phyloP scores from a whole-genome alignment of 2,329 filamentous ascomycete species.

The Cercospora canescens region DNA sequence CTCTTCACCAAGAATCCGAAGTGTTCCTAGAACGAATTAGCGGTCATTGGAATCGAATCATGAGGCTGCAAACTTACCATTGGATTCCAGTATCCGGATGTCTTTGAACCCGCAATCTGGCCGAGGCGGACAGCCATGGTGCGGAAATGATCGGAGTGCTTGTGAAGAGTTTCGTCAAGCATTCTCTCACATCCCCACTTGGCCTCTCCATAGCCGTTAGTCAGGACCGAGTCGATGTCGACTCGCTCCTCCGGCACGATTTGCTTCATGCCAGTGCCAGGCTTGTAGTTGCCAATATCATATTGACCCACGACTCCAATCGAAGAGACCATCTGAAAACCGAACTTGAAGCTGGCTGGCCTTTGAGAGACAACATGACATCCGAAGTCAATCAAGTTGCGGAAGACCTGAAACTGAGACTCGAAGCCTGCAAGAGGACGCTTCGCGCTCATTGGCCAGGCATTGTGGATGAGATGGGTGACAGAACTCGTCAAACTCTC shows the following conservation, averaged over 20 bases:
- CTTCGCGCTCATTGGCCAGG: conserved; percentile 58
- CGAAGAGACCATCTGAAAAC: conserved; percentile 46
- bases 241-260: conserved; percentile 48
- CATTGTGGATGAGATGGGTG: conserved; percentile 57
- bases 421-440: conserved; percentile 52
- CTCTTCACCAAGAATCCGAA: conserved; percentile 54
- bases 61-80: conserved; percentile 29
- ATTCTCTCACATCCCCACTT: conserved; percentile 55
- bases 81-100: conserved; percentile 57
- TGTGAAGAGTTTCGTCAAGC: conserved; percentile 50
- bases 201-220: conserved; percentile 54
- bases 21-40: conserved; percentile 38
- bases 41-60: neutral
- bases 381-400: conserved; percentile 52
- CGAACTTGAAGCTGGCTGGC: conserved; percentile 24
- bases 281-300: conserved; percentile 18
- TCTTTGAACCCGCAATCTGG: conserved; percentile 55
- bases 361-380: conserved; percentile 30
- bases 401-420: conserved; percentile 52
- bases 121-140: conserved; percentile 49
- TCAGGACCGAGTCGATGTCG: conserved; percentile 42
- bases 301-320: conserved; percentile 43
- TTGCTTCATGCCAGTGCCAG: conserved; percentile 20
- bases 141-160: conserved; percentile 45
- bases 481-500: conserved; percentile 38